These are phyloP conservation scores for Yamadazyma sp. DNA, from an alignment of 1,139 yeast genomes.

Conservation along the genomic window DNA sequence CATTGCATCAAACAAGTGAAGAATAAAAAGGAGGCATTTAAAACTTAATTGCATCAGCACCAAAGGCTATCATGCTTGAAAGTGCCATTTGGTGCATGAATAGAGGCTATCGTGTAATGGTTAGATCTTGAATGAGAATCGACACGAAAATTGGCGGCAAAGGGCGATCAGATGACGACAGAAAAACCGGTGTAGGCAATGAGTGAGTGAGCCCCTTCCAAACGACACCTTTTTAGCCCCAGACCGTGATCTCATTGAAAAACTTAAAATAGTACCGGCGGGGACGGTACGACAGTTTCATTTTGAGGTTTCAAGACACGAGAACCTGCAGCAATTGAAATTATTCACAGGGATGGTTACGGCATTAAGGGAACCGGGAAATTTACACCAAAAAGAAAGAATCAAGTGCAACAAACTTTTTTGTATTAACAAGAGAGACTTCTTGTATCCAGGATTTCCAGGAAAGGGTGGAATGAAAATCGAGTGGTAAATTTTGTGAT, in stretches of 20 bases:
- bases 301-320: not conserved
- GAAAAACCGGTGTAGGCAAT: not conserved
- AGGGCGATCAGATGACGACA: not conserved
- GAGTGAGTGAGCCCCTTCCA: slow-evolving; percentile 1
- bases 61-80: no score
- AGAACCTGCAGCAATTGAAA: not conserved
- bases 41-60: no score
- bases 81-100: no score
- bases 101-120: no score
- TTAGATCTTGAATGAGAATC: no score
- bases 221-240: not conserved
- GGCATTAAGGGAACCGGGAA: not conserved
- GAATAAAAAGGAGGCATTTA: no score
- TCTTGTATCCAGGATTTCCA: slow-evolving; percentile 1
- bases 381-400: not conserved
- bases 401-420: slow-evolving; percentile 1
- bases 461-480: not conserved
- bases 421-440: slow-evolving; percentile 3
- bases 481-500: not conserved
- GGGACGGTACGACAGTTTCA: no score
- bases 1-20: no score
- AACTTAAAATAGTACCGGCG: not conserved
- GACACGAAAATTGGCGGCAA: not conserved
- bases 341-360: not conserved
- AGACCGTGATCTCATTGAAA: not conserved